Base-by-base conservation (phyloP, 2,329 filamentous ascomycete genomes). In the Alternaria sp. region DNA sequence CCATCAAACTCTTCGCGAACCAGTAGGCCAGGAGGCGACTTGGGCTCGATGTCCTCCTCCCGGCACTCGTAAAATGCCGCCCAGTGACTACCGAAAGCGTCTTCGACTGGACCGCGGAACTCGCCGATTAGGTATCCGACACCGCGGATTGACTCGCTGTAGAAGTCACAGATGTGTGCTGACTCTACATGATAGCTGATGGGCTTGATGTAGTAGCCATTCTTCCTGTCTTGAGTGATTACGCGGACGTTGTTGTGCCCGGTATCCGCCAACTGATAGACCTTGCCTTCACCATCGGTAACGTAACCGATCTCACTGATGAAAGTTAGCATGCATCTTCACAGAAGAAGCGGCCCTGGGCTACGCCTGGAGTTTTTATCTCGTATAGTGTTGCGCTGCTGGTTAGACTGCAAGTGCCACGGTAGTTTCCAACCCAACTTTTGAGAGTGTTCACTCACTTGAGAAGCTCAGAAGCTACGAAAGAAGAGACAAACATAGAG, bases 11-110 rank as follows among this genome's bases (percentile, higher is more conserved):
- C 17, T 4, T 8, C 17, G 5, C 37, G 37, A 39, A 23, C 37
- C 17, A 7, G 17, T 23, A 23, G 17, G 3, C 17, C 26, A 39
- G 40, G 14, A 9, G 11, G 23, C 24, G 21, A 23, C 10, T n/a
- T 11, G 9, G 17, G 24, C 3, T 53, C 21, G n/a, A 21, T 5
- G 11, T 51, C 21, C 14, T 40, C 17, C 4, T 34, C 5, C 54
- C 54, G 61, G 29, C 58, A 63, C 44, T 50, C 31, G 26, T 61
- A 63, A 10, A 53, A 63, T 10, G 58, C 61, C 24, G 58, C 58
- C 55, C 51, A 61, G 14, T 58, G 14, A 1, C 14, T n/a, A 2
- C 39, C 48, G 28, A 63, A 63, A 3, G 24, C 37, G 13, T 39
- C 54, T 2, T 61, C 51, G 1, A 39, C 24, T 4, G 52, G 54